phyloP scores from a whole-genome alignment of 2,329 filamentous ascomycete genomes.

The Microcera coccophila region DNA sequence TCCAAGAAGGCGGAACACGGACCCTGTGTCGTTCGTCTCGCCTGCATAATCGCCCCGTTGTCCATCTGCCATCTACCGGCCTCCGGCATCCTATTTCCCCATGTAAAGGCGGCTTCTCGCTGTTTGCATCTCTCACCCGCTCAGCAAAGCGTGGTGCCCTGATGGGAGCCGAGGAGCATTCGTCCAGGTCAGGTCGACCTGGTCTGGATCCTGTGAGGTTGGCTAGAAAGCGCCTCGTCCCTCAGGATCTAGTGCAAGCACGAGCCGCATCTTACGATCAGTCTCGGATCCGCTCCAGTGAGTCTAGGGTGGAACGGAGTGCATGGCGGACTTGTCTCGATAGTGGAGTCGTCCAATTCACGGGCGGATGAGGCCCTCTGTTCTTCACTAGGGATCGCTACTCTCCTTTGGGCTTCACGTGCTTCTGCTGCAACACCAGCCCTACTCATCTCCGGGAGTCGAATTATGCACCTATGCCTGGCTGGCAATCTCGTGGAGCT shows the following conservation, averaged over 20 bases:
- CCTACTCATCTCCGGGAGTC: constrained; percentile 1
- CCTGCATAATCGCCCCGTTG: constrained; percentile 12
- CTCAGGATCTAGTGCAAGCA: constrained; percentile 3
- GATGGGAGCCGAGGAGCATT: neutral
- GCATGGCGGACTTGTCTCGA: constrained; percentile 11
- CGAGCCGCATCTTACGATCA: constrained; percentile 18
- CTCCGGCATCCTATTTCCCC: constrained; percentile 23
- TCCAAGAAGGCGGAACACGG: constrained; percentile 6
- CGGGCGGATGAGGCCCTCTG: constrained; percentile 4
- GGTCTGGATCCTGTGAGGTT: constrained; percentile 1
- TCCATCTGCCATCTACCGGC: constrained; percentile 24
- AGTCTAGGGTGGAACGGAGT: no score
- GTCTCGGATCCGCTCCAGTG: constrained; percentile 10
- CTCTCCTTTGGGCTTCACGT: constrained; percentile 4
- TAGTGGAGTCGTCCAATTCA: constrained; percentile 12
- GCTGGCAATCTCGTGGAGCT: constrained; percentile 8
- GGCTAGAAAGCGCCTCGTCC: constrained; percentile 3
- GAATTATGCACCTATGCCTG: neutral
- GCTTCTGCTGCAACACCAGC: constrained; percentile 1
- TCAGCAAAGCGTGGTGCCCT: constrained; percentile 6
- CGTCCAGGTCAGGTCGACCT: neutral
- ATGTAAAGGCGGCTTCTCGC: constrained; percentile 20
- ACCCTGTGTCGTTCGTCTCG: constrained; percentile 20
- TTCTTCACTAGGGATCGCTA: constrained; percentile 9
- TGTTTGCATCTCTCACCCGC: constrained; percentile 24